Evolutionary conservation across 2,329 filamentous ascomycete species (phyloP).

Genomic region (Juglanconis juglandina): DNA sequence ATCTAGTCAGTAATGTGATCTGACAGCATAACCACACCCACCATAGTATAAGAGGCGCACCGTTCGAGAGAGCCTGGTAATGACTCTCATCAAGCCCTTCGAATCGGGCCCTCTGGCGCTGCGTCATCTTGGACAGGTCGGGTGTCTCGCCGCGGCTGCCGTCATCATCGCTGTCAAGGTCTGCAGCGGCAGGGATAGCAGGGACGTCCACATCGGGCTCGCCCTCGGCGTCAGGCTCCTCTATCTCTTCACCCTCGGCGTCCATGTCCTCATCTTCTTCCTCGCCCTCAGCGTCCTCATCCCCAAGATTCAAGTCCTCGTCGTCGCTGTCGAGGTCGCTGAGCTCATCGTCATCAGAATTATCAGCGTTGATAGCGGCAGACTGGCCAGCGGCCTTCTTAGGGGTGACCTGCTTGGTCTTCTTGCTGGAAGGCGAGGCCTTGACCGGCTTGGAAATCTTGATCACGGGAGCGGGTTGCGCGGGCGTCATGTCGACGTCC

Average conservation of each 20-base stretch:
- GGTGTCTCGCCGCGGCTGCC: slow-evolving; percentile 49
- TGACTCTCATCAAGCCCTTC: slow-evolving; percentile 50
- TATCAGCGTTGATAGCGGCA: slow-evolving; percentile 34
- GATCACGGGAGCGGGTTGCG: slow-evolving; percentile 40
- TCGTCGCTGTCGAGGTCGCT: slow-evolving; percentile 56
- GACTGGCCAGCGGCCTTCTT: slow-evolving; percentile 21
- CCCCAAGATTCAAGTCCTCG: slow-evolving; percentile 38
- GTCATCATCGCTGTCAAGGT: slow-evolving; percentile 40
- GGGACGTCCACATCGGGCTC: slow-evolving; percentile 37
- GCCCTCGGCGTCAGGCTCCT: slow-evolving; percentile 33
- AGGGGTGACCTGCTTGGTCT: slow-evolving; percentile 31
- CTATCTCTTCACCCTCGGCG: slow-evolving; percentile 35
- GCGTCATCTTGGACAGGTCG: slow-evolving; percentile 59
- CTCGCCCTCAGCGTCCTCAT: slow-evolving; percentile 31
- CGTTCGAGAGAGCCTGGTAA: slow-evolving; percentile 60
- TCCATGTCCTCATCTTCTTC: slow-evolving; percentile 39
- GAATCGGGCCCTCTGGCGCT: slow-evolving; percentile 57
- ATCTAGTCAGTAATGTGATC: slow-evolving; percentile 5
- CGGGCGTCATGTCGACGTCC: slow-evolving; percentile 38
- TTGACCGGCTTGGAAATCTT: slow-evolving; percentile 46
- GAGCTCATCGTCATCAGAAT: slow-evolving; percentile 54
- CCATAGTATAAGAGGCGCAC: slow-evolving; percentile 32
- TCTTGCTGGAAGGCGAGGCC: slow-evolving; percentile 26
- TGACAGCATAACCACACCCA: not conserved
- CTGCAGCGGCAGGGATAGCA: slow-evolving; percentile 23